Evolutionary conservation across 169 alveolate species (phyloP).

Genomic region (Eimeria acervulina): DNA sequence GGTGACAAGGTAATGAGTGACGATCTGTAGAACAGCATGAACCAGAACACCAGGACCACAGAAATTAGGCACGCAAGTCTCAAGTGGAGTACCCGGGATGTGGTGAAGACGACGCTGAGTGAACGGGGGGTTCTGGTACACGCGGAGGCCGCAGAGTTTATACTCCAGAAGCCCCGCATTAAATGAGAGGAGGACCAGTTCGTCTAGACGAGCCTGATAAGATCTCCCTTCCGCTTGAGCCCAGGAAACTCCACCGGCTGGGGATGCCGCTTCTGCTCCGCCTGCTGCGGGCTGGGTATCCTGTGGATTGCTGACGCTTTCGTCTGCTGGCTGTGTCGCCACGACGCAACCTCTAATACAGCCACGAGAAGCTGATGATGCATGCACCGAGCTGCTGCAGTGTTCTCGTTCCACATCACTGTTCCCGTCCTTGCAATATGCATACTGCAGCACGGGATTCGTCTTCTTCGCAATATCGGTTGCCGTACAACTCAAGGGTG

Average conservation of each 20-base stretch:
- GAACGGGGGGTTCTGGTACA: constrained; percentile 95
- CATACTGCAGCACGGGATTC: constrained; percentile 44
- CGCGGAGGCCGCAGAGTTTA: constrained; percentile 91
- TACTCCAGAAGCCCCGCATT: constrained; percentile 94
- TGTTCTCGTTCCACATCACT: constrained; percentile 6
- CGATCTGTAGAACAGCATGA: background rate
- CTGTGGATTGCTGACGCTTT: background rate
- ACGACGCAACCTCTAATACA: background rate
- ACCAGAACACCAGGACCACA: background rate
- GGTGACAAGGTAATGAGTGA: background rate
- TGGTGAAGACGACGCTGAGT: constrained; percentile 91
- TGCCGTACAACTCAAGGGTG: constrained; percentile 14
- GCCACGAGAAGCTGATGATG: background rate
- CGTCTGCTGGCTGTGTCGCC: background rate
- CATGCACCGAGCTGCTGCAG: background rate
- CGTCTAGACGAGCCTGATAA: constrained; percentile 82
- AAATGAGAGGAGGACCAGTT: constrained; percentile 91
- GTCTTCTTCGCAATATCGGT: background rate
- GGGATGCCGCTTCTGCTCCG: constrained; percentile 33
- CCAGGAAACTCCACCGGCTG: background rate
- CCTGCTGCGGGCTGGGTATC: constrained; percentile 45
- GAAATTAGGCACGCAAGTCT: background rate
- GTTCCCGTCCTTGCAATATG: background rate
- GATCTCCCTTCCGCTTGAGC: constrained; percentile 30
- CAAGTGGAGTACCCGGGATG: constrained; percentile 88